Conservation (phyloP, 176 grass and related monocot genomes). For the Secale cereale region DNA sequence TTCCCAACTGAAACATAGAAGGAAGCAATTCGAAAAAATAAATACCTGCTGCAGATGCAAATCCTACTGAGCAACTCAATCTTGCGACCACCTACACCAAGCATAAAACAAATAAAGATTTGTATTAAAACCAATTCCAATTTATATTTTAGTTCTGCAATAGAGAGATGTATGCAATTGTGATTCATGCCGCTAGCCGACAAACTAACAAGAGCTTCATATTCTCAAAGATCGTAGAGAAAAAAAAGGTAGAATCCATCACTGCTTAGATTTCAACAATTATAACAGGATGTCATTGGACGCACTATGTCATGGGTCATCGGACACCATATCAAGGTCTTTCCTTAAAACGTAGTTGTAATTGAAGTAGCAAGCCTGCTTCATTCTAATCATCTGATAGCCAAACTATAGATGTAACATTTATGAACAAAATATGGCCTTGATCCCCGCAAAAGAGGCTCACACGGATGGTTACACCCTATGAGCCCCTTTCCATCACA, state of each 20-base stretch:
- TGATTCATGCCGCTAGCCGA: not conserved
- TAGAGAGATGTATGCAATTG: not conserved
- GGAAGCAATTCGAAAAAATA: not conserved
- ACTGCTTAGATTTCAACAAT: not conserved
- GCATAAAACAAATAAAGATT: not conserved
- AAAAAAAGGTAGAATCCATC: not conserved
- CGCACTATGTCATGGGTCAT: not conserved
- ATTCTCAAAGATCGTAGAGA: not conserved
- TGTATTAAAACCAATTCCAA: not conserved
- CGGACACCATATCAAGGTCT: not conserved
- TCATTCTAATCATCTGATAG: not conserved
- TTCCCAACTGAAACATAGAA: not conserved
- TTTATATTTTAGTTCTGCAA: not conserved
- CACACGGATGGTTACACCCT: not conserved
- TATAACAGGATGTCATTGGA: not conserved
- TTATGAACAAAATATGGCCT: not conserved
- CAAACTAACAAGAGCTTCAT: not conserved
- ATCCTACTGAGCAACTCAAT: not conserved
- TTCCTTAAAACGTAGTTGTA: not conserved
- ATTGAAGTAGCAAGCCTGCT: not conserved
- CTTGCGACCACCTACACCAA: not conserved
- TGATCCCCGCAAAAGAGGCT: not conserved
- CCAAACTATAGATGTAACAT: not conserved
- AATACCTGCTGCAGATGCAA: not conserved
- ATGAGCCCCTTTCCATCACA: not conserved